phyloP scores from a whole-genome alignment of 768 basidiomycete genomes.

The Rhodotorula paludigena region DNA sequence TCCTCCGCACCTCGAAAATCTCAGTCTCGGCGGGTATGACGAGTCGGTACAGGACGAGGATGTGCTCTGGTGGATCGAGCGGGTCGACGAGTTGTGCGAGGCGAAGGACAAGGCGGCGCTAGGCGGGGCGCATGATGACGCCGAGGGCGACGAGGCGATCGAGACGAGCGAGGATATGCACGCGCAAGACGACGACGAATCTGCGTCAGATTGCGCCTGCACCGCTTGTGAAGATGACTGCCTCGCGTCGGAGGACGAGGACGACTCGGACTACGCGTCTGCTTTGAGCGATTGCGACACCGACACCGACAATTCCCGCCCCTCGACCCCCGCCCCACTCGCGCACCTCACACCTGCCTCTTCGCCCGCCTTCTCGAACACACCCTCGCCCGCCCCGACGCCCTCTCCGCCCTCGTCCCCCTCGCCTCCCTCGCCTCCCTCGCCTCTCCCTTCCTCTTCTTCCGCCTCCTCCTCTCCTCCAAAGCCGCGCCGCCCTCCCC shows the following conservation, averaged over 20 bases:
- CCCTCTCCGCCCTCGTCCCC: background rate
- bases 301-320: background rate
- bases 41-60: background rate
- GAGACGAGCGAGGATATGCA: background rate
- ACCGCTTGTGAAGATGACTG: background rate
- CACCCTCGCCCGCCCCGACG: background rate
- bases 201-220: background rate
- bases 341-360: background rate
- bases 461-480: background rate
- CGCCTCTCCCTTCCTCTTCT: background rate
- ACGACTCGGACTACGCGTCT: background rate
- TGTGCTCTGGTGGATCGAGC: constrained; percentile 5
- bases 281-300: background rate
- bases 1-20: constrained; percentile 7
- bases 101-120: too few relatives aligned
- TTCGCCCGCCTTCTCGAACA: background rate
- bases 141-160: background rate
- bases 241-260: background rate
- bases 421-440: background rate
- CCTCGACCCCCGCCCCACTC: background rate
- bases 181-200: background rate
- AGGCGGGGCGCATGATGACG: background rate
- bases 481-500: background rate
- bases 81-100: background rate
- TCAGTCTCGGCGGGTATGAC: background rate